phyloP scores from a whole-genome alignment of 768 basidiomycete species.

The Crucibulum laeve region DNA sequence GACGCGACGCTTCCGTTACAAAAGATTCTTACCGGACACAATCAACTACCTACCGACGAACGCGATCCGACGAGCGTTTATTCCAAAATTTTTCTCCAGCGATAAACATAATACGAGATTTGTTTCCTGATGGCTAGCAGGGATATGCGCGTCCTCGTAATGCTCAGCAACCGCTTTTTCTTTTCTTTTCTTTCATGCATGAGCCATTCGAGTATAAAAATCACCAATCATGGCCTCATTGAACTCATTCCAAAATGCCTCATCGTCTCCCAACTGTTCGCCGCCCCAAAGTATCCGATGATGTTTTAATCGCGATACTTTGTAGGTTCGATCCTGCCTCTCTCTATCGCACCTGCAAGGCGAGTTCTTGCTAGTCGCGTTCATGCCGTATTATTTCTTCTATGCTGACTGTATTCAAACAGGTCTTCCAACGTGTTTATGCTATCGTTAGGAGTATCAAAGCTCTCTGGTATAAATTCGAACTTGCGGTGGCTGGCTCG shows the following conservation, averaged over 20 bases:
- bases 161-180: conserved; percentile 36
- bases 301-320: conserved; percentile 46
- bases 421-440: conserved; percentile 46
- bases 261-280: conserved; percentile 36
- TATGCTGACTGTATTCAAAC: background rate
- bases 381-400: background rate
- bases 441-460: conserved; percentile 41
- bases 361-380: conserved; percentile 11
- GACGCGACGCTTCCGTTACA: conserved; percentile 35
- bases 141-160: conserved; percentile 31
- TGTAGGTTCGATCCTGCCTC: conserved; percentile 45
- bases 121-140: conserved; percentile 32
- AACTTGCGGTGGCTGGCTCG: conserved; percentile 46
- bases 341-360: conserved; percentile 44
- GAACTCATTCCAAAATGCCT: conserved; percentile 38
- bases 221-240: conserved; percentile 22
- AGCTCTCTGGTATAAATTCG: conserved; percentile 44
- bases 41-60: conserved; percentile 47
- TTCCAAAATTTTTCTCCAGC: conserved; percentile 34
- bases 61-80: conserved; percentile 34
- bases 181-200: conserved; percentile 33
- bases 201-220: conserved; percentile 42
- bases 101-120: conserved; percentile 39
- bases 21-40: conserved; percentile 43
- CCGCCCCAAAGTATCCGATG: conserved; percentile 47